Evolutionary conservation across 2,329 filamentous ascomycete genomes (phyloP).

Genomic region (Calonectria ilicicola): DNA sequence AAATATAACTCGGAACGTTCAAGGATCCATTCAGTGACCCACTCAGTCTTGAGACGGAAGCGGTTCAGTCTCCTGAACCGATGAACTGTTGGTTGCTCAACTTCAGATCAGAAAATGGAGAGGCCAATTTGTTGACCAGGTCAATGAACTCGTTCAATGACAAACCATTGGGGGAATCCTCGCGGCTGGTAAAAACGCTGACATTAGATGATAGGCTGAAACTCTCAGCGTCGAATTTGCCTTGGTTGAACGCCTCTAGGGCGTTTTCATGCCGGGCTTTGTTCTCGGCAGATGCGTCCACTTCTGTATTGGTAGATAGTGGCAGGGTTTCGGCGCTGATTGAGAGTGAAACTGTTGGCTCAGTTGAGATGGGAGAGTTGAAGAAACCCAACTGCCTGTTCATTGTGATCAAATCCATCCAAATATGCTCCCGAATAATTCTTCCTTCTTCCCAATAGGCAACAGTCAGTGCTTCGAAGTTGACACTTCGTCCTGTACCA

Average conservation of each 20-base stretch:
- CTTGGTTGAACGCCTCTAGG: neutral
- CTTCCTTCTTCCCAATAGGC: neutral
- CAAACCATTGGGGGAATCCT: neutral
- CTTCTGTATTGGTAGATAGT: neutral
- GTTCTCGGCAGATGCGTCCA: neutral
- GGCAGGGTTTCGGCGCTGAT: neutral
- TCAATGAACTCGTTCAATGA: neutral
- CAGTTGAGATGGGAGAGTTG: neutral
- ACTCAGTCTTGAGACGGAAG: neutral
- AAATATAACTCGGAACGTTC: neutral
- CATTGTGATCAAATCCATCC: neutral
- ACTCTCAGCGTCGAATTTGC: neutral
- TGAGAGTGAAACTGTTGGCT: neutral
- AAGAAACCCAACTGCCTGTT: neutral
- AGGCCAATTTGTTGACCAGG: neutral
- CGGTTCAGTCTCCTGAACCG: neutral
- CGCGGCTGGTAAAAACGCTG: neutral
- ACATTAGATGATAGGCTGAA: neutral
- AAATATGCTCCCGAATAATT: neutral
- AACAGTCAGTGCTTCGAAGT: neutral
- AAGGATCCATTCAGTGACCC: neutral
- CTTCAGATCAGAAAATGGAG: neutral
- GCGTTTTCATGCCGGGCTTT: neutral
- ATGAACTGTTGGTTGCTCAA: neutral
- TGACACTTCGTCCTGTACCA: neutral